Percentiles rank a stretch among this genome's conserved stretches.
Evolutionary conservation across 2,329 filamentous ascomycete species (phyloP).

Genomic region (Didymella keratinophila): DNA sequence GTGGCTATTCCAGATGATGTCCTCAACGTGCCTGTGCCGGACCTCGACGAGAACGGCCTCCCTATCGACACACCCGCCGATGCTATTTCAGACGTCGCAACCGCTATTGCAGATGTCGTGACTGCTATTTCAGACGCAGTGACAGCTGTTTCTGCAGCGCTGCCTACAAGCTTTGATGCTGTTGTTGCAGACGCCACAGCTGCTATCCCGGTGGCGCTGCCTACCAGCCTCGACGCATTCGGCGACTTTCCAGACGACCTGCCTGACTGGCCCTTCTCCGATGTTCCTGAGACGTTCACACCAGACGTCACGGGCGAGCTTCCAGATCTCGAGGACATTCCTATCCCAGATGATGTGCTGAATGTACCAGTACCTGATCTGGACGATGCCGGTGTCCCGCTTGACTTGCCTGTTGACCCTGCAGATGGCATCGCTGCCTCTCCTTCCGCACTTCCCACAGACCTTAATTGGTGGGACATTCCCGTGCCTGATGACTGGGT

Average conservation of each 20-base stretch:
- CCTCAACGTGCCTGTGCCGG: constrained; percentile 13
- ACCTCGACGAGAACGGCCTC: constrained; percentile 10
- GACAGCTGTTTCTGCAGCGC: background rate
- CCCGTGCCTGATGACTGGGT: constrained; percentile 5
- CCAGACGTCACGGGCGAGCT: constrained; percentile 6
- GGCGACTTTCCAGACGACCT: background rate
- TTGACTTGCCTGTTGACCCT: background rate
- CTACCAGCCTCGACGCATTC: constrained; percentile 9
- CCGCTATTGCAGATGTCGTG: background rate
- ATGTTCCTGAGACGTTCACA: background rate
- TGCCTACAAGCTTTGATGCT: background rate
- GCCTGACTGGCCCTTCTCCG: constrained; percentile 13
- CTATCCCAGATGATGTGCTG: background rate
- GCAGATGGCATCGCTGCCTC: background rate
- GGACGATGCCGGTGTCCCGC: background rate
- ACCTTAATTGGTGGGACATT: background rate
- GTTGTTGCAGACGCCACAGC: background rate
- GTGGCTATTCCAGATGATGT: constrained; percentile 11
- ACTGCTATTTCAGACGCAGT: background rate
- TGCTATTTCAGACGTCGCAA: background rate
- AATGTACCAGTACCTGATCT: constrained; percentile 3
- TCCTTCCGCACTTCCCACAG: background rate
- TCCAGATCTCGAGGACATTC: constrained; percentile 5
- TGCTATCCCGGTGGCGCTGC: background rate
- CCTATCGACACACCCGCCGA: background rate